A percentile compares a stretch with the other conserved stretches of the same genome.
These are phyloP conservation scores for Chaetomiaceae sp. DNA, from an alignment of 2,329 filamentous ascomycete species.

Conservation along the genomic window DNA sequence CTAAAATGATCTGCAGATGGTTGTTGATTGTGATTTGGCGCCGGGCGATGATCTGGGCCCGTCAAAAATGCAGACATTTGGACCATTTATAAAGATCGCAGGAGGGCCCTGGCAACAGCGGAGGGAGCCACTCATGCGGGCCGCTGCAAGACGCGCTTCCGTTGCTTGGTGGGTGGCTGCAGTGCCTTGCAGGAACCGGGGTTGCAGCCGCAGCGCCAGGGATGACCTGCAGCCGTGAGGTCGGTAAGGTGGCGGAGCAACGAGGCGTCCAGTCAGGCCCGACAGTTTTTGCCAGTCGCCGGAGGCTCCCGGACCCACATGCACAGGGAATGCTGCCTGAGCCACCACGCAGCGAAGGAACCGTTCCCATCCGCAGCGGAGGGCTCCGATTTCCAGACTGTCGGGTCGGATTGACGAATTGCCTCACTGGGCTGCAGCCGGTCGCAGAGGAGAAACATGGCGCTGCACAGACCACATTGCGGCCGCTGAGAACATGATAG, in stretches of 20 bases:
- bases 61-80: neutral
- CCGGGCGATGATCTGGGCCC: too few relatives aligned
- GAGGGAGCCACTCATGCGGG: conserved; percentile 11
- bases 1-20: too few relatives aligned
- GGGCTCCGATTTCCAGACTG: conserved; percentile 5
- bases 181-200: conserved; percentile 8
- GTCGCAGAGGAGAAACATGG: neutral
- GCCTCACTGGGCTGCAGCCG: neutral
- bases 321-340: neutral
- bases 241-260: conserved; percentile 9
- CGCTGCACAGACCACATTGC: neutral
- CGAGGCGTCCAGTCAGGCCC: conserved; percentile 7
- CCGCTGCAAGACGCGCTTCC: conserved; percentile 1
- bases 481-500: too few relatives aligned
- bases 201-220: conserved; percentile 1
- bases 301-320: neutral
- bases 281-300: neutral
- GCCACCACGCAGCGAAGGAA: conserved; percentile 1
- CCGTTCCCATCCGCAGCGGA: neutral
- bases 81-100: neutral
- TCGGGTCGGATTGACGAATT: neutral
- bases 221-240: neutral
- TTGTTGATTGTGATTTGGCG: too few relatives aligned
- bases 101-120: neutral
- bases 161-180: neutral